Evolutionary conservation across 2,329 filamentous ascomycete genomes (phyloP).

Genomic region (Aspergillus clavatus): DNA sequence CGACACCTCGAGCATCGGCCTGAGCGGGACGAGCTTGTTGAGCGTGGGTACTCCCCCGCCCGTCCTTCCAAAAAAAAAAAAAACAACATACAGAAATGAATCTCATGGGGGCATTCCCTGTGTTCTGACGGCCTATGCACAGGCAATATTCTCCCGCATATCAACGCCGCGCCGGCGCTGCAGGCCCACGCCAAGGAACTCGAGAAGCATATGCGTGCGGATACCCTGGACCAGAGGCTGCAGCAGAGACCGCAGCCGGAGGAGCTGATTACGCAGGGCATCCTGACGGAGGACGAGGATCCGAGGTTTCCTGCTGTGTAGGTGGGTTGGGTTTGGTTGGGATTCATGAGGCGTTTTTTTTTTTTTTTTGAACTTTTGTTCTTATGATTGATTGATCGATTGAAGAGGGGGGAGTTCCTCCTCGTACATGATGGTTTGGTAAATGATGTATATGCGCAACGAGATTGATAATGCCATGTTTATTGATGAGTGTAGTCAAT

Average conservation of each 20-base stretch:
- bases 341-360: not conserved
- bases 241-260: constrained; percentile 71
- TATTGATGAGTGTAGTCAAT: not conserved
- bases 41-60: constrained; percentile 54
- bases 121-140: constrained; percentile 13
- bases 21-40: constrained; percentile 69
- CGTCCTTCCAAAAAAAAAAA: too few relatives aligned
- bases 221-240: constrained; percentile 83
- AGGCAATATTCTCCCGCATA: constrained; percentile 84
- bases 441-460: not conserved
- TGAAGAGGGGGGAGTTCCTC: not conserved
- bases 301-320: constrained; percentile 26
- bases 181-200: constrained; percentile 79
- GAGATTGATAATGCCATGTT: not conserved
- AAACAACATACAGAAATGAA: too few relatives aligned
- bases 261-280: constrained; percentile 71
- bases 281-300: constrained; percentile 62
- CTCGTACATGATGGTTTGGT: not conserved
- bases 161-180: constrained; percentile 70
- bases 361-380: too few relatives aligned
- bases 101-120: constrained; percentile 4
- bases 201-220: constrained; percentile 79
- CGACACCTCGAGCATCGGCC: constrained; percentile 60
- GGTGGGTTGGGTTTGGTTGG: not conserved
- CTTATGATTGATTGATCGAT: too few relatives aligned